Conservation (phyloP, 2,329 filamentous ascomycete genomes). For the Colletotrichum sp. region DNA sequence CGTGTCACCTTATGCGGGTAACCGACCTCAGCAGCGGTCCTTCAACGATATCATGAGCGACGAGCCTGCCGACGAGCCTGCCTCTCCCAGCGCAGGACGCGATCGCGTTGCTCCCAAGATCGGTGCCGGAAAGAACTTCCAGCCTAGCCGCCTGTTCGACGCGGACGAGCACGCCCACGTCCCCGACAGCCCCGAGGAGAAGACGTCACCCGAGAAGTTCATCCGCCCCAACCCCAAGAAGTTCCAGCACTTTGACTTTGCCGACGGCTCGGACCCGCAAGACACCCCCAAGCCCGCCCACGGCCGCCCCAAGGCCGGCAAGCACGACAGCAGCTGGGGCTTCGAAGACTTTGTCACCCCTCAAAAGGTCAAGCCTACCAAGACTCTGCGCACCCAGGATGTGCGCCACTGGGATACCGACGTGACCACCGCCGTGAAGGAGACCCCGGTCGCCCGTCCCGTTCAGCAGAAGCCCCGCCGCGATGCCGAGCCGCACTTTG, state of each 20-base stretch:
- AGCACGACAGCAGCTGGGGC: slow-evolving; percentile 79
- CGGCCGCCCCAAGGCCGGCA: slow-evolving; percentile 53
- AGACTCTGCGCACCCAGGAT: slow-evolving; percentile 68
- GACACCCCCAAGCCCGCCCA: slow-evolving; percentile 51
- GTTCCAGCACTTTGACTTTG: slow-evolving; percentile 86
- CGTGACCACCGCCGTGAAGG: slow-evolving; percentile 54
- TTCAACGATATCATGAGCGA: slow-evolving; percentile 74
- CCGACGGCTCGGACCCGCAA: slow-evolving; percentile 63
- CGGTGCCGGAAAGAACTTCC: slow-evolving; percentile 66
- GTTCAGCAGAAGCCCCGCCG: slow-evolving; percentile 71
- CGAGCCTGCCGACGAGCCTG: slow-evolving; percentile 42
- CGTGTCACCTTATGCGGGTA: slow-evolving; percentile 66
- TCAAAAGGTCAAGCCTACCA: slow-evolving; percentile 68
- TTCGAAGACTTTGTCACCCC: slow-evolving; percentile 91
- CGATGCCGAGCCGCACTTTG: slow-evolving; percentile 83
- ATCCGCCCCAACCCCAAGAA: slow-evolving; percentile 76
- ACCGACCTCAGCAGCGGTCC: slow-evolving; percentile 68
- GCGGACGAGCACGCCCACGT: slow-evolving; percentile 49
- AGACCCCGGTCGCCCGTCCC: slow-evolving; percentile 61
- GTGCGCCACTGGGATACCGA: slow-evolving; percentile 82
- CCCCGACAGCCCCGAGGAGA: slow-evolving; percentile 45
- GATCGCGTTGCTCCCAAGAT: slow-evolving; percentile 58
- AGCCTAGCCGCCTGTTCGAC: slow-evolving; percentile 68
- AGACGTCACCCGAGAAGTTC: slow-evolving; percentile 44
- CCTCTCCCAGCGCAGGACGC: slow-evolving; percentile 41